phyloP scores from a whole-genome alignment of 768 basidiomycete genomes.

The Leccinum sublutescens region DNA sequence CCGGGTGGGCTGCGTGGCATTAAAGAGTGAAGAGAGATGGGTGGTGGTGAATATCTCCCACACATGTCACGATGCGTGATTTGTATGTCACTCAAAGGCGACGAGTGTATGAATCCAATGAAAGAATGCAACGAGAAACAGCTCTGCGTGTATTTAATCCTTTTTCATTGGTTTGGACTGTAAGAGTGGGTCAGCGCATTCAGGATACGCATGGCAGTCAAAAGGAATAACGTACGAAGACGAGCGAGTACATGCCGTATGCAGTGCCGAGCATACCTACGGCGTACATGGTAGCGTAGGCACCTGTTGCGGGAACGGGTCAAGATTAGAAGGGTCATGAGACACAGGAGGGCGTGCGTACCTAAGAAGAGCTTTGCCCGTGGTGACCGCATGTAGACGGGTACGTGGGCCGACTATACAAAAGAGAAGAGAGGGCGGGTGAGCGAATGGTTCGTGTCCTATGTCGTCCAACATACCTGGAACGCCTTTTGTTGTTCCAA shows the following conservation, averaged over 20 bases:
- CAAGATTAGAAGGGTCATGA: background rate
- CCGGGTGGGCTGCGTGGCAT: constrained; percentile 86
- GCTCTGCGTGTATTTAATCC: constrained; percentile 21
- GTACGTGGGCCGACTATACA: constrained; percentile 38
- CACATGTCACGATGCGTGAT: background rate
- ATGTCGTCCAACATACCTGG: constrained; percentile 47
- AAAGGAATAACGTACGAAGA: constrained; percentile 36
- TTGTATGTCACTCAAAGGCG: background rate
- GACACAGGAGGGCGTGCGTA: constrained; percentile 27
- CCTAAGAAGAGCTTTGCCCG: constrained; percentile 65
- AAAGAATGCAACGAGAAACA: background rate
- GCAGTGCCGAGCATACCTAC: constrained; percentile 53
- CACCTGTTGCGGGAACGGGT: constrained; percentile 38
- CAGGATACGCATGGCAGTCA: background rate
- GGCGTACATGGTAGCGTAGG: constrained; percentile 53
- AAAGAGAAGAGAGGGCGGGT: constrained; percentile 12
- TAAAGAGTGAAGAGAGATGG: constrained; percentile 26
- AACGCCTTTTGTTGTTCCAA: constrained; percentile 61
- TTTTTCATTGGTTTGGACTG: constrained; percentile 33
- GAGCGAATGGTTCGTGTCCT: background rate
- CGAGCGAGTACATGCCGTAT: constrained; percentile 49
- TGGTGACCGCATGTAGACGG: constrained; percentile 59
- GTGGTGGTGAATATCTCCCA: background rate
- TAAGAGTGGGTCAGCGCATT: background rate
- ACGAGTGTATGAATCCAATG: constrained; percentile 16